Conservation (phyloP, 2,329 filamentous ascomycete genomes). For the Ambrosiella cleistominuta region DNA sequence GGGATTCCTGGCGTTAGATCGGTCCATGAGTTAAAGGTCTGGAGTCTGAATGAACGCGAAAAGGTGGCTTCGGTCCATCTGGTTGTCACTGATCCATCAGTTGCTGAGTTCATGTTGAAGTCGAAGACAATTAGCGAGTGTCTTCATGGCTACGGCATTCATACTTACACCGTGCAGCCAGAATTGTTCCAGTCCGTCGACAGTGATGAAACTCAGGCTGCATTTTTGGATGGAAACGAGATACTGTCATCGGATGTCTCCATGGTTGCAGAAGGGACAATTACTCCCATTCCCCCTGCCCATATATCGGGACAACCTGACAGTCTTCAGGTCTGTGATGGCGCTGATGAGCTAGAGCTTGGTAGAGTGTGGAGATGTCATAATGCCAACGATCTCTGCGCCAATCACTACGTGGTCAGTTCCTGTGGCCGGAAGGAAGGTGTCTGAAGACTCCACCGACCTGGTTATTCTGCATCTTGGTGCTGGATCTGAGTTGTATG, state of each 20-base stretch:
- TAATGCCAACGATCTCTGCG: neutral
- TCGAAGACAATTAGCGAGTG: conserved; percentile 48
- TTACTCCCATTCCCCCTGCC: neutral
- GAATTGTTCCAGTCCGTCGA: conserved; percentile 23
- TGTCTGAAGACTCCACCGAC: neutral
- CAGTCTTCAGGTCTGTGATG: neutral
- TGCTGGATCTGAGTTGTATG: too few relatives aligned
- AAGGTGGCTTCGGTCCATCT: conserved; percentile 53
- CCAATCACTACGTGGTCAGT: neutral
- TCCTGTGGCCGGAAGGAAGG: neutral
- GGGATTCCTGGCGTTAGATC: conserved; percentile 49
- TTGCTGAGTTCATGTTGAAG: conserved; percentile 40
- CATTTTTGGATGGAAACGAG: neutral
- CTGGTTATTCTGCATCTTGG: too few relatives aligned
- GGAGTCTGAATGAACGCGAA: conserved; percentile 55
- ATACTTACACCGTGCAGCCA: conserved; percentile 54
- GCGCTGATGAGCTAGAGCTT: neutral
- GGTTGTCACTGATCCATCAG: conserved; percentile 37
- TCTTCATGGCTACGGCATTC: conserved; percentile 55
- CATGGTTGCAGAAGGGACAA: neutral
- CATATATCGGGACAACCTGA: neutral
- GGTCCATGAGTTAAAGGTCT: conserved; percentile 57
- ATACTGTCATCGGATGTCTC: neutral
- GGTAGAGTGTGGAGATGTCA: neutral
- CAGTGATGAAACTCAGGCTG: neutral